Base-by-base conservation (phyloP, 176 grass and related monocot species). In the Oropetium thomaeum region DNA sequence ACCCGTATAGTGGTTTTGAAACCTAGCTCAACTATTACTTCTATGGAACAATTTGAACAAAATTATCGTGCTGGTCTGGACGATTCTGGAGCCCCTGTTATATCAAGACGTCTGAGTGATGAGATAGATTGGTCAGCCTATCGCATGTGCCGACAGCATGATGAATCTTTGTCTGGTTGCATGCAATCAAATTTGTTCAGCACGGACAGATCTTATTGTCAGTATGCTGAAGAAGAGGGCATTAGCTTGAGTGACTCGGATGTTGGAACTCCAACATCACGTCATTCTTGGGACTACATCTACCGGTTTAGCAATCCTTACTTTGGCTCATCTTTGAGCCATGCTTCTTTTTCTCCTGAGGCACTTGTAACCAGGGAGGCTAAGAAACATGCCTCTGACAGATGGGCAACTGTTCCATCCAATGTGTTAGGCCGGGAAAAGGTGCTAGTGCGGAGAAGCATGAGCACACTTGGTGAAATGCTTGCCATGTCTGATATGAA, bases 381-480 rank as follows among this genome's bases (percentile, higher is more conserved):
- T 35, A 96, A 95, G 80, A 99, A 90, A 41, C 80, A 90, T 69
- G 55, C 85, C 37, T 99, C 96, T 23, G 92, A 99, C 45, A 90
- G 89, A 67, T 99, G 92, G 92, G 82, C 89, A 71, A 57, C 65
- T 77, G 73, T 85, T 70, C 73, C 89, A 67, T 89, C 79, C 14
- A 91, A 86, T 80, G 87, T 89, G 80, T 75, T 77, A 7, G 47
- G 10, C 38, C 66, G 65, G 22, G 87, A 86, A 81, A 83, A 88
- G 64, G 58, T 88, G 51, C 31, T 32, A 23, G 59, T 90, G 55
- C 85, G 54, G 16, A 96, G 96, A 83, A 95, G 89, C 85, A 88
- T 90, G 22, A 96, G 92, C 78, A 96, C 92, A 67, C 88, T 99
- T 25, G 96, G 92, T 65, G 96, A 99, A 81, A 92, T 99, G 92